Evolutionary conservation across 257 asterid genomes (phyloP).

Genomic region (Nicotiana knightiana): DNA sequence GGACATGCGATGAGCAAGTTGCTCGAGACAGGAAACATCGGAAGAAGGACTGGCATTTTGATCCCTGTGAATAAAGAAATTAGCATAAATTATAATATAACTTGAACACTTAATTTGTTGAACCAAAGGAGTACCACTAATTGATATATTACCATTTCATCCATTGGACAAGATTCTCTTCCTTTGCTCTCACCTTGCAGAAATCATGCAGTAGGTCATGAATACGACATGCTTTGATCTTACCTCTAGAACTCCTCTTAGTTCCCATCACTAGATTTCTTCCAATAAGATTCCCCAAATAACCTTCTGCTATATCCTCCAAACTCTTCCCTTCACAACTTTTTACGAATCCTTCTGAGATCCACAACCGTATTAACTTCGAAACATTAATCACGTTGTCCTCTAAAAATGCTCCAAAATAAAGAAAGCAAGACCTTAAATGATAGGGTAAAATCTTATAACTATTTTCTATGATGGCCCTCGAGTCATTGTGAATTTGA

Average conservation of each 20-base stretch:
- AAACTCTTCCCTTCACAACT: neutral
- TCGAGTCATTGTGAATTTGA: neutral
- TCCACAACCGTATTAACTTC: neutral
- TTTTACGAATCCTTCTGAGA: slow-evolving; percentile 9
- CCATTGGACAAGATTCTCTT: neutral
- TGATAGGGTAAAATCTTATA: neutral
- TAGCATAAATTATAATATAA: neutral
- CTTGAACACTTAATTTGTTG: neutral
- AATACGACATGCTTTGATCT: neutral
- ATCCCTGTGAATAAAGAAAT: neutral
- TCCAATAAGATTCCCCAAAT: slow-evolving; percentile 13
- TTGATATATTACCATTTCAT: neutral
- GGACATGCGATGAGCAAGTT: neutral
- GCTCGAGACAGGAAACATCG: neutral
- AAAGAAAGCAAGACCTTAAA: neutral
- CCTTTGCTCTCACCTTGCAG: neutral
- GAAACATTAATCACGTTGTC: neutral
- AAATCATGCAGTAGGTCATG: slow-evolving; percentile 22
- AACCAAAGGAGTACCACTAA: neutral
- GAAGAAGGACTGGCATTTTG: neutral
- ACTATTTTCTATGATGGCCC: neutral
- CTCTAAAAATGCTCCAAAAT: slow-evolving; percentile 2
- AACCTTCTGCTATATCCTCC: slow-evolving; percentile 6
- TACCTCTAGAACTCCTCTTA: too few relatives aligned
- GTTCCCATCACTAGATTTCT: slow-evolving; percentile 7